These are phyloP conservation scores for Didymosphaeria variabile DNA, from an alignment of 2,329 filamentous ascomycete genomes.

Conservation along the genomic window DNA sequence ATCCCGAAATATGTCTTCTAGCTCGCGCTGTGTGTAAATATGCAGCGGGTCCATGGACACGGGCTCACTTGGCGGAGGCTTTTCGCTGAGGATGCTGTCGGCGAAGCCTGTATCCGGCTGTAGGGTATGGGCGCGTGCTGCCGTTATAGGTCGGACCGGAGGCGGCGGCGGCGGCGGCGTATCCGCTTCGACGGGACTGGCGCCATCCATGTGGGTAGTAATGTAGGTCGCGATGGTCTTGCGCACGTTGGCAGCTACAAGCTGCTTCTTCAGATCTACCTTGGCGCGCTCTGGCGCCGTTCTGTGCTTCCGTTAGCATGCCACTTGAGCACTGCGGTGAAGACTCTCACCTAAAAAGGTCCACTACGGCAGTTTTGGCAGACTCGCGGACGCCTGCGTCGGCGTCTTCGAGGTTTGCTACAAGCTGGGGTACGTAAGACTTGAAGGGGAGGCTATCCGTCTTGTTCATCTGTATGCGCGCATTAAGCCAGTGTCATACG, in stretches of 20 bases:
- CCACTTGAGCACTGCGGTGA: background rate
- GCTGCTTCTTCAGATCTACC: slow-evolving; percentile 85
- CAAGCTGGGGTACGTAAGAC: slow-evolving; percentile 80
- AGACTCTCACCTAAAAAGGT: slow-evolving; percentile 76
- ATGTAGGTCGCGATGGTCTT: slow-evolving; percentile 87
- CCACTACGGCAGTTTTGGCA: slow-evolving; percentile 83
- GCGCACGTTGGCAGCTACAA: slow-evolving; percentile 84
- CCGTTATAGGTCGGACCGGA: slow-evolving; percentile 35
- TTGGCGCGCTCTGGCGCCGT: slow-evolving; percentile 84
- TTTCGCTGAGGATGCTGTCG: slow-evolving; percentile 59
- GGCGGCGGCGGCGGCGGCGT: slow-evolving; percentile 42
- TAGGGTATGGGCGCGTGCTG: slow-evolving; percentile 45
- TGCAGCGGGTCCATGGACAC: slow-evolving; percentile 82
- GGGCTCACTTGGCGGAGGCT: slow-evolving; percentile 69
- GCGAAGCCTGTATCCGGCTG: slow-evolving; percentile 56
- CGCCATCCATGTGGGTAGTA: slow-evolving; percentile 78
- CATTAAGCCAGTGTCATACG: slow-evolving; percentile 20
- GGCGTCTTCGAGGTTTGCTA: slow-evolving; percentile 88
- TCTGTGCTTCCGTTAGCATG: slow-evolving; percentile 54
- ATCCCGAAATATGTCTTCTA: slow-evolving; percentile 86
- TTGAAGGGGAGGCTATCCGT: slow-evolving; percentile 83
- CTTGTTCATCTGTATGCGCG: slow-evolving; percentile 73
- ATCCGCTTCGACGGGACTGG: slow-evolving; percentile 48
- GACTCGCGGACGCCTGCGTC: slow-evolving; percentile 86
- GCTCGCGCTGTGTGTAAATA: slow-evolving; percentile 82